Evolutionary conservation across 306 rosid species (phyloP).

Genomic region (Rubus idaeus): DNA sequence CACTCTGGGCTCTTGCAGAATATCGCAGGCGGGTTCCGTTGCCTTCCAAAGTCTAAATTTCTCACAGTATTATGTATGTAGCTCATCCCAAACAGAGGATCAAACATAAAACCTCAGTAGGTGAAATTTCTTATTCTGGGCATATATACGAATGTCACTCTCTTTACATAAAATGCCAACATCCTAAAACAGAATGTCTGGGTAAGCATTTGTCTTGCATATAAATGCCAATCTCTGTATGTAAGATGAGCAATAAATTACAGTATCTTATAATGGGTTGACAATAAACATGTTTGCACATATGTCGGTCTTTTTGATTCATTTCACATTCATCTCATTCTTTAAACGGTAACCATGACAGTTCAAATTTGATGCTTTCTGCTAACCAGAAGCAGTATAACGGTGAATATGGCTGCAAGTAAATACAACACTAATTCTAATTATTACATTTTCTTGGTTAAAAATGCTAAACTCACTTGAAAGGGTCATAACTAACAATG

Average conservation of each 20-base stretch:
- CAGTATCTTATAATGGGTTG: neutral
- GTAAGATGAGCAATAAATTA: neutral
- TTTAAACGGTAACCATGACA: too few species aligned
- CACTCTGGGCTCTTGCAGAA: constrained; percentile 56
- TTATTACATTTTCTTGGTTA: neutral
- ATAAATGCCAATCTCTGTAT: neutral
- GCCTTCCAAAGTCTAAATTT: constrained; percentile 24
- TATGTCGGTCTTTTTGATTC: too few species aligned
- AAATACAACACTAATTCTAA: neutral
- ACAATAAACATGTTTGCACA: neutral
- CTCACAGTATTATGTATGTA: neutral
- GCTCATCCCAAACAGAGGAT: neutral
- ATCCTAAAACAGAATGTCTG: neutral
- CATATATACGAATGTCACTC: too few species aligned
- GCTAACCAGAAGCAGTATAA: too few species aligned
- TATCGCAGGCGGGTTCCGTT: constrained; percentile 43
- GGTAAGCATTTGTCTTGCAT: neutral
- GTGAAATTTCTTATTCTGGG: neutral
- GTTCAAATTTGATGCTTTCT: too few species aligned
- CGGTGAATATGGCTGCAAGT: neutral
- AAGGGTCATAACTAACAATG: neutral
- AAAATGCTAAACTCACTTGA: too few species aligned
- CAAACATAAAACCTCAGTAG: neutral
- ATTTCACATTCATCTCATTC: too few species aligned
- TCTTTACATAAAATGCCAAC: neutral